These are phyloP conservation scores for Saccharomycopsis lassenensis DNA, from an alignment of 805 yeast genomes.

Conservation along the genomic window DNA sequence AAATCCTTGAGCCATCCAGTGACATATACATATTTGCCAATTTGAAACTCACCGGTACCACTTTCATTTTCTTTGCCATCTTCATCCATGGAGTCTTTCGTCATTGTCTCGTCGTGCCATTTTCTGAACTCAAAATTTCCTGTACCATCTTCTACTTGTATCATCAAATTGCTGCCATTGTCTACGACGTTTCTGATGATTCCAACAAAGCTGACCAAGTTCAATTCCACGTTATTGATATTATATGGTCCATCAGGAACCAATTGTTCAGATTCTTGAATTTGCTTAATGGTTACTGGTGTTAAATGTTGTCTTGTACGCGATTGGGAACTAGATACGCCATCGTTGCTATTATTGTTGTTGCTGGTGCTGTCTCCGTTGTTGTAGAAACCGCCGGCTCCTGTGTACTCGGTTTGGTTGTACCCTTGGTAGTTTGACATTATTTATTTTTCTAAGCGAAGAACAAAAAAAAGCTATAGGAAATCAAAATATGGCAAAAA, in stretches of 20 bases:
- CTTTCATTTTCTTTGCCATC: slow-evolving; percentile 21
- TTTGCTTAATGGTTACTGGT: slow-evolving; percentile 69
- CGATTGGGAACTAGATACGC: slow-evolving; percentile 26
- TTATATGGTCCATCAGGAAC: slow-evolving; percentile 57
- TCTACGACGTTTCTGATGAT: slow-evolving; percentile 56
- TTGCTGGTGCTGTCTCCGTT: neutral
- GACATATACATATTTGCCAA: slow-evolving; percentile 52
- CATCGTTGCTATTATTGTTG: slow-evolving; percentile 1
- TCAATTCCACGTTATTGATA: slow-evolving; percentile 48
- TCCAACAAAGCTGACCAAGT: slow-evolving; percentile 57
- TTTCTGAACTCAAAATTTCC: slow-evolving; percentile 53
- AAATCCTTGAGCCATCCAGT: slow-evolving; percentile 48
- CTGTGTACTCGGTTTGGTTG: slow-evolving; percentile 14
- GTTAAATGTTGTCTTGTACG: slow-evolving; percentile 30
- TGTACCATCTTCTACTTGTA: slow-evolving; percentile 72
- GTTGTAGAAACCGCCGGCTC: slow-evolving; percentile 16
- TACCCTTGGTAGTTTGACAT: slow-evolving; percentile 18
- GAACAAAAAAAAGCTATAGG: too few relatives aligned
- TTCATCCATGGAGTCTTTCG: slow-evolving; percentile 24
- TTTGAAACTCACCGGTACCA: slow-evolving; percentile 26
- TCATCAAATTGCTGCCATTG: slow-evolving; percentile 41
- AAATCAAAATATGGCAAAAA: too few relatives aligned
- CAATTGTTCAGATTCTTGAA: slow-evolving; percentile 47
- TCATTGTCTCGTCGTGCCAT: slow-evolving; percentile 42
- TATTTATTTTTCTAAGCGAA: too few relatives aligned